These are phyloP conservation scores for Cicer arietinum DNA, from an alignment of 306 rosid genomes.

Conservation along the genomic window DNA sequence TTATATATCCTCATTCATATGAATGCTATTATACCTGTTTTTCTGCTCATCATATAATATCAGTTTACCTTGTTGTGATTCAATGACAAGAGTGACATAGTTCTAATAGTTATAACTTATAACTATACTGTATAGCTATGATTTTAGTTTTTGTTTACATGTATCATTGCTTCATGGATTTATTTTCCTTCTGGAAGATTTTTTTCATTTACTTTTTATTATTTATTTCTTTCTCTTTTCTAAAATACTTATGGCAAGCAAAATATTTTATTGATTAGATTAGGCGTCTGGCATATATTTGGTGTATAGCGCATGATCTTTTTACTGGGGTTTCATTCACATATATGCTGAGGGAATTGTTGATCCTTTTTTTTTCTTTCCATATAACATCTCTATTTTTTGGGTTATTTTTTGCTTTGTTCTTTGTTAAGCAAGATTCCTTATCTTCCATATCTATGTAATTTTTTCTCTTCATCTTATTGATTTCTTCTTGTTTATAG, in stretches of 20 bases:
- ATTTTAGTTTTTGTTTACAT: constrained; percentile 6
- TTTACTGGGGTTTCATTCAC: constrained; percentile 3
- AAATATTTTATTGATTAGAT: constrained; percentile 1
- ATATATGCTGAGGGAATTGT: not conserved
- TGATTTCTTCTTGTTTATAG: constrained; percentile 22
- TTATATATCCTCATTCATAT: not conserved
- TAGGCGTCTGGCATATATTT: constrained; percentile 1
- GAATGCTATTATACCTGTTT: constrained; percentile 31
- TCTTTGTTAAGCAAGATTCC: constrained; percentile 21
- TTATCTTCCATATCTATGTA: constrained; percentile 12
- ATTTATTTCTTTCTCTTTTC: not conserved
- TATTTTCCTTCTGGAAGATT: not conserved
- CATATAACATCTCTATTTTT: constrained; percentile 1
- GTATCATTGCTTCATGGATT: constrained; percentile 26
- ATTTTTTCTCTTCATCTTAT: constrained; percentile 1
- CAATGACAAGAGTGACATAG: not conserved
- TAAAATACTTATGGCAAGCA: not conserved
- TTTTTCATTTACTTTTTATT: not conserved
- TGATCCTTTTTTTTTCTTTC: constrained; percentile 2
- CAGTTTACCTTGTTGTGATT: not conserved
- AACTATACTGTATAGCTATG: constrained; percentile 4
- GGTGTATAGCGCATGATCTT: constrained; percentile 10
- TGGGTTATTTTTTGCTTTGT: not conserved
- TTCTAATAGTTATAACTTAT: not conserved
- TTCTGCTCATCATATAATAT: constrained; percentile 1